Base-by-base conservation (phyloP, 192 early-diverging fungal species). In the Ambispora gerdemannii region DNA sequence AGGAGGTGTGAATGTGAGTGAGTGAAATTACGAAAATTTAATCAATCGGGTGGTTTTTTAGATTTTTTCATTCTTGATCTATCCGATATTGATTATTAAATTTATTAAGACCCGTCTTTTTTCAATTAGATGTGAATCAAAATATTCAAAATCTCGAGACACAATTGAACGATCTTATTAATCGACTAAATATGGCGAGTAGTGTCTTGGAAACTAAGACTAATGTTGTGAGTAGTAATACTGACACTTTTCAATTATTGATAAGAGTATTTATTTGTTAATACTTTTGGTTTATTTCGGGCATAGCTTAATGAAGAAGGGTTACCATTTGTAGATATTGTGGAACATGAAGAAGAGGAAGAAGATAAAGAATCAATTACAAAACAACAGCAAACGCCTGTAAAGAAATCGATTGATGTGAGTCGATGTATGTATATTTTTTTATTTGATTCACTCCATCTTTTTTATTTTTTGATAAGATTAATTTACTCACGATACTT, bases 231-330 rank as follows among this genome's bases (percentile, higher is more conserved):
- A n/a, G n/a, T n/a, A n/a, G n/a, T n/a, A n/a, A n/a, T n/a, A n/a
- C n/a, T n/a, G n/a, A n/a, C n/a, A n/a, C n/a, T n/a, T n/a, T n/a
- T n/a, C n/a, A n/a, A n/a, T n/a, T n/a, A n/a, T n/a, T n/a, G n/a
- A n/a, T n/a, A n/a, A n/a, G n/a, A n/a, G n/a, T n/a, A n/a, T n/a
- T n/a, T n/a, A n/a, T n/a, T n/a, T n/a, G n/a, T n/a, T n/a, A n/a
- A n/a, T n/a, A n/a, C n/a, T n/a, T n/a, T n/a, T n/a, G n/a, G n/a
- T n/a, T n/a, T n/a, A n/a, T n/a, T n/a, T n/a, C n/a, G n/a, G n/a
- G n/a, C n/a, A 0, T 53, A 89, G 84, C 69, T 88, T 47, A 93
- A 91, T 67, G 91, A 93, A 72, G 90, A 91, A 67, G 91, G 90
- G 15, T 71, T 88, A 34, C 86, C 85, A 22, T 88, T 88, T 67